Conservation (phyloP, 2,329 filamentous ascomycete genomes). For the Elsinoe arachidis region DNA sequence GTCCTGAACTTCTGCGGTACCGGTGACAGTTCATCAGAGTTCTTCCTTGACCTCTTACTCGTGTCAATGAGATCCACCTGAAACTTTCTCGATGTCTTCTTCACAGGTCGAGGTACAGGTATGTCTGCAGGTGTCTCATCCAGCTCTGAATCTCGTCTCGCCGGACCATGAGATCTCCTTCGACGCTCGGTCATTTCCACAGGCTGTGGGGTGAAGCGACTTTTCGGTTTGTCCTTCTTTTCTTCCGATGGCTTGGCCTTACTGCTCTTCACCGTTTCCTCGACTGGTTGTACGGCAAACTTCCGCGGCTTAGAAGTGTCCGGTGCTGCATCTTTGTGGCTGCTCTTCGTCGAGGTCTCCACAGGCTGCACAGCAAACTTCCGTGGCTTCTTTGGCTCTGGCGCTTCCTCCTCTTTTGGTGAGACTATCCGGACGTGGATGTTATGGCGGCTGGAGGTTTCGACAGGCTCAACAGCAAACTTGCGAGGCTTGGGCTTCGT, state of each 20-base stretch:
- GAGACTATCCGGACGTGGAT: conserved; percentile 17
- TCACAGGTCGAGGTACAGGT: conserved; percentile 15
- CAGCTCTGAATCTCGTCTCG: conserved; percentile 14
- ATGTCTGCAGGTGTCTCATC: conserved; percentile 13
- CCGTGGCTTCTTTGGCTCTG: conserved; percentile 13
- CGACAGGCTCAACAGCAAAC: conserved; percentile 31
- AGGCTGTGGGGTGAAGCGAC: conserved; percentile 27
- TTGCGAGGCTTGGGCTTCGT: conserved; percentile 33
- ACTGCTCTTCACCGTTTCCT: conserved; percentile 28
- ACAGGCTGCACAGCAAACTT: conserved; percentile 17
- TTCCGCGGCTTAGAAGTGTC: conserved; percentile 36
- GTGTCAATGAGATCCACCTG: conserved; percentile 76
- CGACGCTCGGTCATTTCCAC: conserved; percentile 25
- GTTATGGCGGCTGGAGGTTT: conserved; percentile 24
- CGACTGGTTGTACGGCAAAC: conserved; percentile 31
- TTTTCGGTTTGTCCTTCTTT: conserved; percentile 17
- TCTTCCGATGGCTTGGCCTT: conserved; percentile 15
- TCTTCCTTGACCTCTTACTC: conserved; percentile 60
- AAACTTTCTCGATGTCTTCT: conserved; percentile 45
- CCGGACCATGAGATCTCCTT: conserved; percentile 18
- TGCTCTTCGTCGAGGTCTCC: conserved; percentile 15
- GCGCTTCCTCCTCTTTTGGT: conserved; percentile 12
- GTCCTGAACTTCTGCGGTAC: conserved; percentile 61
- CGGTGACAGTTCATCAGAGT: conserved; percentile 54
- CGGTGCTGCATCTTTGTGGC: conserved; percentile 15